These are phyloP conservation scores for Arthroderma sp. DNA, from an alignment of 2,329 filamentous ascomycete species.

Conservation along the genomic window DNA sequence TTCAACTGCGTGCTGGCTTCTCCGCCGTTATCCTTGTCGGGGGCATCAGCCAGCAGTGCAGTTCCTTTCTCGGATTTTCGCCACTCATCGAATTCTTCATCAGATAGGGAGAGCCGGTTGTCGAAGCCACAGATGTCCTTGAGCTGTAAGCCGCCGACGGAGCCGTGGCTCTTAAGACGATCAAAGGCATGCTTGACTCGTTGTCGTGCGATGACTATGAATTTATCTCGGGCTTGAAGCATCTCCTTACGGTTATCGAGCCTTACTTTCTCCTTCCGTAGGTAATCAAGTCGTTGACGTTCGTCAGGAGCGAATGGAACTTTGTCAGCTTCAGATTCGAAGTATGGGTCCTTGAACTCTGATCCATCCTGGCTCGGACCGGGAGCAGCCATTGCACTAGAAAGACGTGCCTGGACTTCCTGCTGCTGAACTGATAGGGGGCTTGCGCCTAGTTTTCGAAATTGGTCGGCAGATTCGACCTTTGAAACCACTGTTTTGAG, in stretches of 20 bases:
- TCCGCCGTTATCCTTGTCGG: slow-evolving; percentile 21
- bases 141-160: slow-evolving; percentile 20
- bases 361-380: not conserved
- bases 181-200: slow-evolving; percentile 34
- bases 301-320: slow-evolving; percentile 14
- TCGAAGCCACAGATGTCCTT: slow-evolving; percentile 42
- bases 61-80: slow-evolving; percentile 28
- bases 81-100: slow-evolving; percentile 39
- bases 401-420: slow-evolving; percentile 14
- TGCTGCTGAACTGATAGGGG: slow-evolving; percentile 25
- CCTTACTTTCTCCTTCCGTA: slow-evolving; percentile 13
- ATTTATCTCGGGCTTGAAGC: slow-evolving; percentile 31
- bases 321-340: slow-evolving; percentile 11
- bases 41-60: slow-evolving; percentile 30
- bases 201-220: slow-evolving; percentile 33
- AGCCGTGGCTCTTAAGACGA: slow-evolving; percentile 24
- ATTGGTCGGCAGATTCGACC: slow-evolving; percentile 30
- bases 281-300: slow-evolving; percentile 12
- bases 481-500: slow-evolving; percentile 31
- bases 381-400: not conserved
- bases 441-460: slow-evolving; percentile 31
- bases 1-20: slow-evolving; percentile 22
- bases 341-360: slow-evolving; percentile 5
- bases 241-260: slow-evolving; percentile 25
- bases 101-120: slow-evolving; percentile 35